Evolutionary conservation across 805 yeast species (phyloP), one percentile per base, ranked within the genome.

Genomic region (Sugiyamaella chiloensis): DNA sequence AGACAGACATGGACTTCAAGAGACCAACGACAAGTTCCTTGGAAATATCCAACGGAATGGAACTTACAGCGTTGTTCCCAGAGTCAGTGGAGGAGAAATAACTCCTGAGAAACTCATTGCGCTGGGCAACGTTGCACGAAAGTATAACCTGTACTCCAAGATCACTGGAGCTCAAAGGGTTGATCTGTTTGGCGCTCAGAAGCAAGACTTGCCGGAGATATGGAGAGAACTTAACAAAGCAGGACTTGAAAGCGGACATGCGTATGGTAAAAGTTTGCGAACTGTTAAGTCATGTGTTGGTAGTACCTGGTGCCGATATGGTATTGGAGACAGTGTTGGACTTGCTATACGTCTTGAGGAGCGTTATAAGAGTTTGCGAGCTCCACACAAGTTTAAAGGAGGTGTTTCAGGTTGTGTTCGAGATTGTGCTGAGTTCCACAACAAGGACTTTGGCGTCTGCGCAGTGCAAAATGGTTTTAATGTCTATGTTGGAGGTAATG

Each of bases 291-390:
- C 71, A 0, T 67, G 71, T 54, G 71, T 67, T 31, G 71, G 71
- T 4, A 60, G 69, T 2, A 66, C 71, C 0, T 67, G 71, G 71
- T 67, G 71, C 49, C 59, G 71, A 31, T 67, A 59, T 43, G 71
- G 71, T 41, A 65, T 67, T 44, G 71, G 71, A 24, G 71, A 67
- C 48, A 64, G 69, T 21, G 71, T 67, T 11, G 71, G 71, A n/a
- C 50, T 67, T 46, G 71, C 71, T 3, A 56, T 67, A 14, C 57
- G 69, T 43, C 52, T 67, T 6, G 71, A 67, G 40, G 70, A 67
- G 49, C 55, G 71, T 34, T 67, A 67, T 53, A 67, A 66, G 46
- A 68, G 70, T 43, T 59, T 67, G 14, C 59, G 71, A 40, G 59
- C 69, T 2, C 71, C 71, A 5, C 71, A 67, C 51, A 67, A 67